phyloP scores from a whole-genome alignment of 2,329 filamentous ascomycete species.

The Allantophomopsis cytisporea region DNA sequence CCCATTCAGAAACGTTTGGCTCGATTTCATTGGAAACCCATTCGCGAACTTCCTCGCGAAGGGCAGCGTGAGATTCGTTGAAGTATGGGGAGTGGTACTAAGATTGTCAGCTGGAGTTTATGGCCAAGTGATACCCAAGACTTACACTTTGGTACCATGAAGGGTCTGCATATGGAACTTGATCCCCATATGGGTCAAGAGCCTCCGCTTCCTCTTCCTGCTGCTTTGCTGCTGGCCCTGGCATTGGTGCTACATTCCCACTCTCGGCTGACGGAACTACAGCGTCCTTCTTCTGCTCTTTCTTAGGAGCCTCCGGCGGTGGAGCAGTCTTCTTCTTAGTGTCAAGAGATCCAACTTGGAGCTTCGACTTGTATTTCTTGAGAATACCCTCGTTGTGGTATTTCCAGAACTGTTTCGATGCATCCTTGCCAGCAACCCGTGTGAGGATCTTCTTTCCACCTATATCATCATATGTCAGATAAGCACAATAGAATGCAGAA shows the following conservation, averaged over 20 bases:
- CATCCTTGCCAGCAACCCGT: conserved; percentile 19
- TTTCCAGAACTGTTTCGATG: conserved; percentile 19
- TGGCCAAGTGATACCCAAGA: conserved; percentile 9
- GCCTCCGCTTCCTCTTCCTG: conserved; percentile 49
- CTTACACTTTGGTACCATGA: conserved; percentile 88
- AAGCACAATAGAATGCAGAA: conserved; percentile 26
- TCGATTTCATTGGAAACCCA: conserved; percentile 87
- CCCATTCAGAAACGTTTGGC: conserved; percentile 90
- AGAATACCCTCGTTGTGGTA: conserved; percentile 16
- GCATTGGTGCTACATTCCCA: conserved; percentile 33
- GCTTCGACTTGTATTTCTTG: conserved; percentile 43
- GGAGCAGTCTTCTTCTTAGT: conserved; percentile 56
- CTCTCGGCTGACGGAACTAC: conserved; percentile 45
- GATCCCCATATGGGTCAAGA: conserved; percentile 70
- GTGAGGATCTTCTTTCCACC: conserved; percentile 18
- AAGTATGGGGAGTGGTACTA: conserved; percentile 95
- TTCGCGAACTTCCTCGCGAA: conserved; percentile 80
- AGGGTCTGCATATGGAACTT: conserved; percentile 86
- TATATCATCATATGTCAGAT: background rate
- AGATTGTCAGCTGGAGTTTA: conserved; percentile 1
- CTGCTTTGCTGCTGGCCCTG: conserved; percentile 23
- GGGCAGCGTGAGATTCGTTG: conserved; percentile 84
- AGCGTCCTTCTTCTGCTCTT: conserved; percentile 27
- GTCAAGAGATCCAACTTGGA: conserved; percentile 64
- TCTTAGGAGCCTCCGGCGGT: conserved; percentile 27